phyloP scores from a whole-genome alignment of 805 yeast genomes.

The Candida caryicola region DNA sequence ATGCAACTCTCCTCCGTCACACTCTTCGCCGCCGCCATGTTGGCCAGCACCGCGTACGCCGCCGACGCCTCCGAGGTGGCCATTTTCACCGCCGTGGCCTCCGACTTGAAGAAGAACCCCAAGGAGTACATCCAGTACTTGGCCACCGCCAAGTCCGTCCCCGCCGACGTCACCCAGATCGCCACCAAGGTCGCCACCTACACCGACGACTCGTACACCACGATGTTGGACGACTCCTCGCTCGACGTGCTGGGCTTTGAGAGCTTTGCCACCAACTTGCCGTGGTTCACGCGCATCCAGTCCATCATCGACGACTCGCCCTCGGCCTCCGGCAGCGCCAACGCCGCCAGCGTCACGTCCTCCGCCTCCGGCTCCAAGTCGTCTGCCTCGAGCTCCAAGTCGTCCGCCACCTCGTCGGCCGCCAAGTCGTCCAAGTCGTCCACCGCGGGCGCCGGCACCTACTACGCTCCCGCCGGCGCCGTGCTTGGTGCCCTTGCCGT shows the following conservation, averaged over 20 bases:
- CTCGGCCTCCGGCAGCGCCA: conserved; percentile 4
- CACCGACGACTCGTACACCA: conserved; percentile 45
- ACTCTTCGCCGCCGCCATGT: conserved; percentile 13
- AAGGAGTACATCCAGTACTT: conserved; percentile 32
- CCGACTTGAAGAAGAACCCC: conserved; percentile 31
- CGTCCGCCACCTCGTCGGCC: conserved; percentile 3
- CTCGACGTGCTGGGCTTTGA: conserved; percentile 23
- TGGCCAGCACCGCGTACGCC: conserved; percentile 15
- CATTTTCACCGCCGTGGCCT: conserved; percentile 35
- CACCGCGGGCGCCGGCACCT: conserved; percentile 13
- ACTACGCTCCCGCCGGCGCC: conserved; percentile 29
- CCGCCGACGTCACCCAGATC: conserved; percentile 27
- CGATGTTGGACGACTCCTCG: conserved; percentile 29
- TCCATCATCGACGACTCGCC: conserved; percentile 11
- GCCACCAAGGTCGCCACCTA: conserved; percentile 35
- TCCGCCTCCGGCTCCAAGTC: background rate
- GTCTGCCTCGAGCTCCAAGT: conserved; percentile 2
- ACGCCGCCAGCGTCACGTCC: conserved; percentile 2
- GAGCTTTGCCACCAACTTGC: conserved; percentile 34
- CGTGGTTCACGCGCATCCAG: conserved; percentile 32
- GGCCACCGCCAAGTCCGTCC: conserved; percentile 24
- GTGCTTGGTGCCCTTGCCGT: conserved; percentile 33
- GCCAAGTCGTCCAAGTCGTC: conserved; percentile 14
- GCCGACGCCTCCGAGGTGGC: conserved; percentile 18
- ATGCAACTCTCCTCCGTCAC: conserved; percentile 20